A percentile compares a stretch with the other conserved stretches of the same genome.
These are phyloP conservation scores for Primulina eburnea DNA, from an alignment of 257 asterid species.

Conservation along the genomic window DNA sequence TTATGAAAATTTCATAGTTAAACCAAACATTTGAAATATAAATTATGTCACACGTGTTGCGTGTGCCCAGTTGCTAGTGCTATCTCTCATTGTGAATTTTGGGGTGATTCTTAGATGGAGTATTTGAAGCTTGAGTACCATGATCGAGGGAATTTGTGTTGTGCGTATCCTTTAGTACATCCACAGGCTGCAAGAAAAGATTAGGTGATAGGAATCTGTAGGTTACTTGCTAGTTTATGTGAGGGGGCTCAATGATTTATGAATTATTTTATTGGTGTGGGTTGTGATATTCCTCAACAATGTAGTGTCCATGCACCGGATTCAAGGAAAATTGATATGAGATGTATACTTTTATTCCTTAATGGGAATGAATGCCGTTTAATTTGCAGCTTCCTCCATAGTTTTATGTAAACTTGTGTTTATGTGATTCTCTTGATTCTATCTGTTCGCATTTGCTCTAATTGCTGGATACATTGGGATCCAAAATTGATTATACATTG, in stretches of 20 bases:
- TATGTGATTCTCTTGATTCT: not conserved
- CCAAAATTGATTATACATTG: conserved; percentile 10
- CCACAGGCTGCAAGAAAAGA: not conserved
- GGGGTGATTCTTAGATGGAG: not conserved
- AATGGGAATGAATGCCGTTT: not conserved
- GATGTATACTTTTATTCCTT: not conserved
- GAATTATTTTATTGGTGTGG: not conserved
- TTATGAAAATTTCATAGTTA: no score
- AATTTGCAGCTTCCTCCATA: not conserved
- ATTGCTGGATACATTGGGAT: no score
- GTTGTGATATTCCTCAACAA: not conserved
- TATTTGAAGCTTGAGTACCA: not conserved
- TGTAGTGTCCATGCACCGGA: not conserved
- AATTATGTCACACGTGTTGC: no score
- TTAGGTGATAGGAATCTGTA: not conserved
- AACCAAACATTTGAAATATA: no score
- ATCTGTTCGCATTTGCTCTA: no score
- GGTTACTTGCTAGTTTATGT: not conserved
- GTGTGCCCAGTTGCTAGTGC: no score
- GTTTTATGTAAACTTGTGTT: not conserved
- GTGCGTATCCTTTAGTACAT: not conserved
- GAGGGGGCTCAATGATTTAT: not conserved
- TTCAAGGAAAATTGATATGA: not conserved
- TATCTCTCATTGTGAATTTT: no score
- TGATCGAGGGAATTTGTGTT: not conserved